Conservation (phyloP, 306 rosid genomes). For the Cyclanthera cordifolia region DNA sequence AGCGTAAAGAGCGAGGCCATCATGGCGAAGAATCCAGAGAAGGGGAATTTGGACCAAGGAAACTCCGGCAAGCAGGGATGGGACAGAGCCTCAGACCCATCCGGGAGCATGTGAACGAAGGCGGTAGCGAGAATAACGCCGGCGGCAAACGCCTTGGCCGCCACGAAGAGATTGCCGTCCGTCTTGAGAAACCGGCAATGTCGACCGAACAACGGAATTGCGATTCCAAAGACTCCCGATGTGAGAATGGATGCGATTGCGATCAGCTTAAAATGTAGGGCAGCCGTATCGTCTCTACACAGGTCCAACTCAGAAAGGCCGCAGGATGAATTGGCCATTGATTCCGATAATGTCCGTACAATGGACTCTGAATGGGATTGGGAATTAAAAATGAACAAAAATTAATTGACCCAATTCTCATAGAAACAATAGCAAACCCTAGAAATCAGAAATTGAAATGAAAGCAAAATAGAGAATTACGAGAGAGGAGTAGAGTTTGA, state of each 20-base stretch:
- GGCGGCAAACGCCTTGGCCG: conserved; percentile 82
- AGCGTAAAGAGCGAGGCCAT: conserved; percentile 68
- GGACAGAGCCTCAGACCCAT: conserved; percentile 46
- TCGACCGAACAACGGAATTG: conserved; percentile 55
- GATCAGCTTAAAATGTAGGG: conserved; percentile 45
- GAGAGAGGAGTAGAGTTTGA: conserved; percentile 26
- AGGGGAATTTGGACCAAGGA: conserved; percentile 86
- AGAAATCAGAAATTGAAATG: neutral
- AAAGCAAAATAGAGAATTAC: conserved; percentile 19
- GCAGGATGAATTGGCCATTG: conserved; percentile 51
- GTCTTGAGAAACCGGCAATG: conserved; percentile 48
- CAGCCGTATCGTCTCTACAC: conserved; percentile 62
- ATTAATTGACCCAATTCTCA: neutral
- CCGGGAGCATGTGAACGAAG: conserved; percentile 83
- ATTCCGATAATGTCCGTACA: conserved; percentile 25
- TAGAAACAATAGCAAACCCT: no score
- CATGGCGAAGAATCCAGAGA: conserved; percentile 83
- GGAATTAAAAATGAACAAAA: no score
- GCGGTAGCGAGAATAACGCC: conserved; percentile 92
- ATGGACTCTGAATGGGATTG: conserved; percentile 30
- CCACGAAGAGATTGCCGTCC: conserved; percentile 64
- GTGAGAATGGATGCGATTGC: conserved; percentile 67
- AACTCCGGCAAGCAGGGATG: conserved; percentile 49
- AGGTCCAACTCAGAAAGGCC: conserved; percentile 27
- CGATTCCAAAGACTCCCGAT: conserved; percentile 59